These are phyloP conservation scores for Podospora pseudoanserina DNA, from an alignment of 495 filamentous ascomycete genomes.

Conservation along the genomic window DNA sequence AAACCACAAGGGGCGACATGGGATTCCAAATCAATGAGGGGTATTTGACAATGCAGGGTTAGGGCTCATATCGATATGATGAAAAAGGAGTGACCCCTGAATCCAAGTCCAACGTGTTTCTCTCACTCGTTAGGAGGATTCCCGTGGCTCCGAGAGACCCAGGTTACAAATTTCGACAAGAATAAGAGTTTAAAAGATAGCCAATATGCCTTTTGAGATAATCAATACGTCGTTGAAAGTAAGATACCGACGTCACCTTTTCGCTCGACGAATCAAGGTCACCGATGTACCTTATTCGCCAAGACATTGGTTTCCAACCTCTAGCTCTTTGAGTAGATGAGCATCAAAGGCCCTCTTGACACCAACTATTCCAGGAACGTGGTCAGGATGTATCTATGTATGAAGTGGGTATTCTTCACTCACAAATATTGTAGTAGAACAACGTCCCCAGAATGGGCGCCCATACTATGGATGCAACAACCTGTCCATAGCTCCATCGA, in stretches of 20 bases:
- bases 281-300: too few species aligned
- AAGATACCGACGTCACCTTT: too few species aligned
- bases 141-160: too few species aligned
- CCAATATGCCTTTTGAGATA: too few species aligned
- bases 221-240: too few species aligned
- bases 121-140: too few species aligned
- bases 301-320: too few species aligned
- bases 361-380: neutral
- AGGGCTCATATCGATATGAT: neutral
- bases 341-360: neutral
- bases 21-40: neutral
- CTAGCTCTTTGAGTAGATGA: neutral
- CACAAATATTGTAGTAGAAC: neutral
- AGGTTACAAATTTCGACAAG: too few species aligned
- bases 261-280: too few species aligned
- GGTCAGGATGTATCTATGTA: neutral
- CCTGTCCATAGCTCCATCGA: neutral
- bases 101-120: neutral
- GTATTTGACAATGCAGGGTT: neutral
- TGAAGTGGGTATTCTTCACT: neutral
- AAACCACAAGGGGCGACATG: neutral
- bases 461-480: neutral
- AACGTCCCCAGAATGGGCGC: neutral
- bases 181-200: too few species aligned
- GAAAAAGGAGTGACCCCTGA: slow-evolving; percentile 5